phyloP scores from a whole-genome alignment of 805 yeast species.

The Saturnispora silvae region DNA sequence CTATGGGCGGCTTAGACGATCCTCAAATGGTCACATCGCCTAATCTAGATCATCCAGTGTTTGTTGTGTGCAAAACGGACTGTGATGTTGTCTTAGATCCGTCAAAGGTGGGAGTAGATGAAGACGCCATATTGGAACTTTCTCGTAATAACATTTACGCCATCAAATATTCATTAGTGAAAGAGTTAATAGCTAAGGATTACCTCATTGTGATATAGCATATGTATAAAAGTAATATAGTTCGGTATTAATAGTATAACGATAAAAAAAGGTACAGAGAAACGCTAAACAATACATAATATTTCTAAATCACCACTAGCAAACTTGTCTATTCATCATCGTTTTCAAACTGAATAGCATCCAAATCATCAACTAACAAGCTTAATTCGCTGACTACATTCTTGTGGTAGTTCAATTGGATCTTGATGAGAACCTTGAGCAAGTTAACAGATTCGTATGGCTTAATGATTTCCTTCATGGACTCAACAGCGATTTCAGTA shows the following conservation, averaged over 20 bases:
- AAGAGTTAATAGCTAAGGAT: constrained; percentile 4
- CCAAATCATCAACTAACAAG: constrained; percentile 34
- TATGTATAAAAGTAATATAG: neutral
- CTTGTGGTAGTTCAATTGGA: constrained; percentile 57
- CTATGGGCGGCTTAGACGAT: constrained; percentile 68
- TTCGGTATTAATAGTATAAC: constrained; percentile 1
- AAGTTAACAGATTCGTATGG: constrained; percentile 56
- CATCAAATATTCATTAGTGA: constrained; percentile 17
- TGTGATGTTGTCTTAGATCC: constrained; percentile 28
- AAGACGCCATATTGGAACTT: constrained; percentile 36
- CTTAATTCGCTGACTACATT: constrained; percentile 40
- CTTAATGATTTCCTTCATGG: constrained; percentile 61
- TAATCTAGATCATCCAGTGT: constrained; percentile 66
- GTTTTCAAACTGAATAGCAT: constrained; percentile 34
- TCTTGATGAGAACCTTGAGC: constrained; percentile 54
- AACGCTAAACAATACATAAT: no score
- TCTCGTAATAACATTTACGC: constrained; percentile 33
- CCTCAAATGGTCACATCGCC: constrained; percentile 75
- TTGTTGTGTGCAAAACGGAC: constrained; percentile 19
- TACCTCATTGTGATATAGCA: constrained; percentile 1
- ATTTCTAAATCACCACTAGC: no score
- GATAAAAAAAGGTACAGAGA: neutral
- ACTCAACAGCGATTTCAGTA: constrained; percentile 67
- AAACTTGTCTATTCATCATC: constrained; percentile 21
- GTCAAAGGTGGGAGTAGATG: constrained; percentile 45